These are phyloP conservation scores for Boletellus deceptivus DNA, from an alignment of 1,284 basidiomycete species.

Conservation along the genomic window DNA sequence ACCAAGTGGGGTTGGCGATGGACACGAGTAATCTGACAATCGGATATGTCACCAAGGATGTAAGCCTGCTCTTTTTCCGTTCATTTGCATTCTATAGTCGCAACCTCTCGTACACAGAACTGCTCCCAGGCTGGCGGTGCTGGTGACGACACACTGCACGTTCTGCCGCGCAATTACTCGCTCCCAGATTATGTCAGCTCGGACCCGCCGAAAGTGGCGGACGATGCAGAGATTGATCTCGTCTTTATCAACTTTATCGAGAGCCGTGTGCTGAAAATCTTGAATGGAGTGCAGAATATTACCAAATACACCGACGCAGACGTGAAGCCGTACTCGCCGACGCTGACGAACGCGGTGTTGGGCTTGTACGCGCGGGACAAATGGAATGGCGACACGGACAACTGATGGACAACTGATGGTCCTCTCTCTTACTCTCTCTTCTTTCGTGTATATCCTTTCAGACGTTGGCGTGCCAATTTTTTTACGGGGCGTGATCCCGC, in stretches of 20 bases:
- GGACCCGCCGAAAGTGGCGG: conserved; percentile 47
- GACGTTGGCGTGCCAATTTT: no score
- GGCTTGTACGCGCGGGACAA: conserved; percentile 58
- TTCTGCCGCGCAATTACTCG: conserved; percentile 53
- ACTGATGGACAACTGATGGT: no score
- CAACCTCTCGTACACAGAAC: conserved; percentile 35
- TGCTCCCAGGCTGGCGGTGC: conserved; percentile 69
- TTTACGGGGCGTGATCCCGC: no score
- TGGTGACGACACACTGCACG: conserved; percentile 67
- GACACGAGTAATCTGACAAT: conserved; percentile 39
- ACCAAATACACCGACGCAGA: conserved; percentile 52
- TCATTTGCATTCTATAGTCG: no score
- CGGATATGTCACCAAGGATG: conserved; percentile 72
- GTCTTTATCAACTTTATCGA: conserved; percentile 71
- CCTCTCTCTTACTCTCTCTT: no score
- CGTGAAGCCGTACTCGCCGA: conserved; percentile 49
- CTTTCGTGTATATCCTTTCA: no score
- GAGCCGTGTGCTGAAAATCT: conserved; percentile 45
- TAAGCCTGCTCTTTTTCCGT: conserved; percentile 33
- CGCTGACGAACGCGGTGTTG: conserved; percentile 49
- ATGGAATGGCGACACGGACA: conserved; percentile 49
- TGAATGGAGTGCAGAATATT: conserved; percentile 52
- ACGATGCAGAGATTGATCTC: conserved; percentile 57
- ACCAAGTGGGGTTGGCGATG: conserved; percentile 20
- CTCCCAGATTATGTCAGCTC: conserved; percentile 60